Base-by-base conservation (phyloP, 163 green algal species). In the Botryococcus braunii region DNA sequence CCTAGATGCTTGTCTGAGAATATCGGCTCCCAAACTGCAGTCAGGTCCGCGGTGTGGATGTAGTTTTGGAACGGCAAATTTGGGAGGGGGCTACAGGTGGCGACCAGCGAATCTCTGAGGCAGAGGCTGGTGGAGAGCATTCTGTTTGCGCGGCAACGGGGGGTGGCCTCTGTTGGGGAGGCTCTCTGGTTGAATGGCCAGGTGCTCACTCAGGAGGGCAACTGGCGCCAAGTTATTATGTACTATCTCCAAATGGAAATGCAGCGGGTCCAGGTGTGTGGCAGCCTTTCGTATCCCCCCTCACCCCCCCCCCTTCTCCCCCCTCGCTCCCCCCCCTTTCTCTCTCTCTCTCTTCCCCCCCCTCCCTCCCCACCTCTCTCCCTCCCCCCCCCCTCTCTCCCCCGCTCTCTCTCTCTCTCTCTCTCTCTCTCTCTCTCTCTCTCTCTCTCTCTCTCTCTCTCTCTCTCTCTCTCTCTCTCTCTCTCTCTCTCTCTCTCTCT, bases 121-220 rank as follows among this genome's bases (percentile, higher is more conserved):
- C 25, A 62, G 52, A 23, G 21, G 8, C 17, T 62, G n/a, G 57
- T 35, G 31, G 57, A 9, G 29, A 48, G 27, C 32, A 48, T 47
- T 31, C 17, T 25, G 11, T 69, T 62, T 69, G 46, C 46, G 17
- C 17, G 23, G 0, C n/a, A 25, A 9, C n/a, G 31, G 46, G 63
- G 63, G 21, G 63, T 69, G 31, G 46, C 46, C 4, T 35, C 25
- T 13, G 8, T 61, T 25, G 69, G 38, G 13, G 31, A 36, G 32
- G 65, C 71, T 1, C 32, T 69, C 8, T 77, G 69, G 69, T 5
- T 74, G 37, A 74, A 74, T 50, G 69, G 69, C 9, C 13, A 61
- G 50, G 38, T 74, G 37, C 40, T 43, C 35, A 49, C 47, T 21
- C 11, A 40, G 38, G 61, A 50, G 36, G 49, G 56, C 32, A 36